Evolutionary conservation across 1,284 basidiomycete genomes (phyloP).

Genomic region (Agroathelia rolfsii): DNA sequence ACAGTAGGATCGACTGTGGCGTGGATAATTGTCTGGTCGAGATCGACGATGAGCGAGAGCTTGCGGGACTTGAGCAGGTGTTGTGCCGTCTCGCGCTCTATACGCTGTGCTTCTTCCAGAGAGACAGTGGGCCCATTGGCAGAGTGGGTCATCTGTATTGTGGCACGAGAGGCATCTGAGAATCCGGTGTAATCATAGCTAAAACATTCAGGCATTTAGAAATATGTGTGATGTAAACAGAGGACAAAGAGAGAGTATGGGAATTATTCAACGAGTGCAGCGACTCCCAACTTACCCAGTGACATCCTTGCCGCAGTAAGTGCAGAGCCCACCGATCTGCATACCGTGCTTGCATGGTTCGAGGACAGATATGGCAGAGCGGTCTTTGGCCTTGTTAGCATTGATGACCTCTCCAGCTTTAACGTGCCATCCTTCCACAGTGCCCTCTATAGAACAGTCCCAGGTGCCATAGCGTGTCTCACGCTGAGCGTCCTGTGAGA

Average conservation of each 20-base stretch:
- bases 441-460: conserved; percentile 78
- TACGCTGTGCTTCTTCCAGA: conserved; percentile 78
- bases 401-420: conserved; percentile 50
- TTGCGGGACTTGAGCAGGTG: conserved; percentile 70
- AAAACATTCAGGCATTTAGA: conserved; percentile 11
- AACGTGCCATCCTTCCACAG: conserved; percentile 56
- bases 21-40: conserved; percentile 98
- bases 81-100: conserved; percentile 75
- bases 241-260: too few relatives aligned
- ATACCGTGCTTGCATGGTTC: conserved; percentile 93
- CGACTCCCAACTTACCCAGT: conserved; percentile 74
- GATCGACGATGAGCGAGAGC: conserved; percentile 92
- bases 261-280: too few relatives aligned
- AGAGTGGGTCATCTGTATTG: conserved; percentile 80
- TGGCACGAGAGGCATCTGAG: conserved; percentile 70
- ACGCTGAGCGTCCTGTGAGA: conserved; percentile 31
- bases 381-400: conserved; percentile 42
- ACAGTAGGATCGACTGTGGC: conserved; percentile 98
- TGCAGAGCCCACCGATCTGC: conserved; percentile 87
- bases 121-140: conserved; percentile 73
- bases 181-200: conserved; percentile 84
- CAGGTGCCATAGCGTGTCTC: conserved; percentile 79
- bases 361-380: conserved; percentile 52
- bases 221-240: conserved; percentile 8
- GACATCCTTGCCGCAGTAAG: conserved; percentile 89